Percentiles rank a stretch among this genome's conserved stretches.
Conservation (phyloP, 2,329 filamentous ascomycete genomes). For the Apiospora kogelbergensis region DNA sequence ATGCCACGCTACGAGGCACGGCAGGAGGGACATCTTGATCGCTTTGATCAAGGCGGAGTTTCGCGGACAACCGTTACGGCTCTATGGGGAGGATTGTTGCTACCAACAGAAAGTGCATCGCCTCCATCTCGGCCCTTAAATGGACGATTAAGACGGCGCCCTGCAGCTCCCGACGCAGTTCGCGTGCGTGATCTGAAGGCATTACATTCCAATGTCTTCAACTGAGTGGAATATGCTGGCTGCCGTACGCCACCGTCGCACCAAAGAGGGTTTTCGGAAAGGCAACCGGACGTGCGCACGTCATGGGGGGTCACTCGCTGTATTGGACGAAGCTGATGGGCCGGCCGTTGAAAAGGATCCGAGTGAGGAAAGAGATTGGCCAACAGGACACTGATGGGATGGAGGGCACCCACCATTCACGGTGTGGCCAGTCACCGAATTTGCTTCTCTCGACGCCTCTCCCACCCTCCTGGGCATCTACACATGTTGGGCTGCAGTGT, state of each 20-base stretch:
- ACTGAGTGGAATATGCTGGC: neutral
- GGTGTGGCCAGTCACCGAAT: neutral
- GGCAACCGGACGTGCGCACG: neutral
- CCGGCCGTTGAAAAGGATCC: slow-evolving; percentile 1
- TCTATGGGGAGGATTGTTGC: neutral
- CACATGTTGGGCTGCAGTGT: neutral
- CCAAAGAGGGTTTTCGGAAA: slow-evolving; percentile 5
- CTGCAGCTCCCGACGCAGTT: neutral
- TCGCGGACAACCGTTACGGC: neutral
- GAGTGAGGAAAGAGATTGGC: neutral
- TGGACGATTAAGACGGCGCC: neutral
- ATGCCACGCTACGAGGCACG: neutral
- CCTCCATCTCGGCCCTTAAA: neutral
- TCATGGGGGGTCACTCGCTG: neutral
- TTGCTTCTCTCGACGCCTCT: neutral
- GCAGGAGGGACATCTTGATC: neutral
- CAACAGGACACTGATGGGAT: neutral
- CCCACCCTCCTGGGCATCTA: neutral
- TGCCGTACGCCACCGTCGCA: slow-evolving; percentile 1
- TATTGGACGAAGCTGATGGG: neutral
- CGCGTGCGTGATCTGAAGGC: neutral
- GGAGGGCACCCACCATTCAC: slow-evolving; percentile 2
- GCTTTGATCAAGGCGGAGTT: neutral
- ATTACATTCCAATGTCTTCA: neutral
- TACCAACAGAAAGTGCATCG: neutral